A percentile compares a stretch with the other conserved stretches of the same genome.
Conservation (phyloP, 1,284 basidiomycete genomes). For the Xerocomus minutiporus region DNA sequence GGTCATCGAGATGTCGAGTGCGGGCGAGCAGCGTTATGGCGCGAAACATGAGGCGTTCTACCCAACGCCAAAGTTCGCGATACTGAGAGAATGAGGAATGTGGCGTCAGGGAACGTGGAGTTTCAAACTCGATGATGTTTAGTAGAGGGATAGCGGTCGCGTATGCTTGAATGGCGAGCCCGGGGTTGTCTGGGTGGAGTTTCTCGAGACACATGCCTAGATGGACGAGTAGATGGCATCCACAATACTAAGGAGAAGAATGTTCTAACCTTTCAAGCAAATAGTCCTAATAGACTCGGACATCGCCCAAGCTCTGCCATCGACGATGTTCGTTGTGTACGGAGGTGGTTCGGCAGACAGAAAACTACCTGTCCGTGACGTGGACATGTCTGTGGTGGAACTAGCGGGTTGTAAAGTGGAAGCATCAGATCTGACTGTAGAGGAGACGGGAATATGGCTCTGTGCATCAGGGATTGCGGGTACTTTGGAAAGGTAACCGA, state of each 20-base stretch:
- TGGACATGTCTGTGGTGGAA: slow-evolving; percentile 37
- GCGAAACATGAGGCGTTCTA: slow-evolving; percentile 67
- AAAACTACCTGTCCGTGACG: slow-evolving; percentile 48
- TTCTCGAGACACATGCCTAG: slow-evolving; percentile 52
- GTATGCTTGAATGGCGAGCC: slow-evolving; percentile 52
- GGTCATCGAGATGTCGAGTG: slow-evolving; percentile 38
- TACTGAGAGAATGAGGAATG: slow-evolving; percentile 54
- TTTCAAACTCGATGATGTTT: slow-evolving; percentile 44
- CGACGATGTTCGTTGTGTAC: slow-evolving; percentile 48
- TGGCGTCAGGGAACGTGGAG: slow-evolving; percentile 36
- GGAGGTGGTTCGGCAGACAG: slow-evolving; percentile 38
- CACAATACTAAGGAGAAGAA: neutral
- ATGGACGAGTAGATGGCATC: slow-evolving; percentile 3
- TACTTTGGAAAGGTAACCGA: slow-evolving; percentile 54
- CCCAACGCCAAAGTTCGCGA: slow-evolving; percentile 77
- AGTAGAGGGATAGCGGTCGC: slow-evolving; percentile 53
- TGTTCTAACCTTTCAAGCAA: slow-evolving; percentile 59
- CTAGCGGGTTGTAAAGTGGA: slow-evolving; percentile 37
- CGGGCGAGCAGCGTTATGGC: slow-evolving; percentile 55
- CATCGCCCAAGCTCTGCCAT: slow-evolving; percentile 63
- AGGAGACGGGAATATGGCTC: slow-evolving; percentile 45
- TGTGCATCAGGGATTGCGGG: slow-evolving; percentile 50
- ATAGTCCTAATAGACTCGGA: slow-evolving; percentile 60
- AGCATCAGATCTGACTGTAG: slow-evolving; percentile 40
- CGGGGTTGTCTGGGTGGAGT: slow-evolving; percentile 44